Evolutionary conservation across 2,329 filamentous ascomycete species (phyloP).

Genomic region (Botrytis squamosa): DNA sequence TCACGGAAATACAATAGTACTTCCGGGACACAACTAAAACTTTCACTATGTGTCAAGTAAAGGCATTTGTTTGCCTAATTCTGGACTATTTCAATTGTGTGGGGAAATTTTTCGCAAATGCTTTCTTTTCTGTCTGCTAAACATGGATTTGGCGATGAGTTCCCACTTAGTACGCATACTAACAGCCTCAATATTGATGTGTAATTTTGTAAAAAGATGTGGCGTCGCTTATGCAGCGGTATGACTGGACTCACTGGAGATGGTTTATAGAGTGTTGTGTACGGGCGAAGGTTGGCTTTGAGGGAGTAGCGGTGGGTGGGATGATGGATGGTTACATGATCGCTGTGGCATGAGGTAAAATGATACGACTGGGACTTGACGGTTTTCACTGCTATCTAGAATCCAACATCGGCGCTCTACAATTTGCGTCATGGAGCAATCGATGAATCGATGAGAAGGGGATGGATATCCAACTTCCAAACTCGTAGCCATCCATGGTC

Average conservation of each 20-base stretch:
- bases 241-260: background rate
- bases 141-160: background rate
- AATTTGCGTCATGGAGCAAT: background rate
- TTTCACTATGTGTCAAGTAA: background rate
- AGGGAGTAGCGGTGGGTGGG: constrained; percentile 9
- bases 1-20: constrained; percentile 1
- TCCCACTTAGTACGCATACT: constrained; percentile 9
- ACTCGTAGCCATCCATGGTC: background rate
- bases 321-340: background rate
- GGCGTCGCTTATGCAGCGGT: background rate
- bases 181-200: constrained; percentile 14
- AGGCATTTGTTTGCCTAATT: background rate
- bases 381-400: background rate
- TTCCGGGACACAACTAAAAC: constrained; percentile 4
- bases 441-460: background rate
- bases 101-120: background rate
- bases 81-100: background rate
- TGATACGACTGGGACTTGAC: background rate
- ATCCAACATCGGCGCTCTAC: background rate
- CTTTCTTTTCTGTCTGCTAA: background rate
- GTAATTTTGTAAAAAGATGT: background rate
- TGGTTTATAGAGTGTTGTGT: background rate
- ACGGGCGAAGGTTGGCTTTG: background rate
- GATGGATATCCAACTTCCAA: background rate
- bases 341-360: background rate